Evolutionary conservation across 768 basidiomycete species (phyloP), one percentile per base, ranked within the genome.

Genomic region (Tricholomella constricta): DNA sequence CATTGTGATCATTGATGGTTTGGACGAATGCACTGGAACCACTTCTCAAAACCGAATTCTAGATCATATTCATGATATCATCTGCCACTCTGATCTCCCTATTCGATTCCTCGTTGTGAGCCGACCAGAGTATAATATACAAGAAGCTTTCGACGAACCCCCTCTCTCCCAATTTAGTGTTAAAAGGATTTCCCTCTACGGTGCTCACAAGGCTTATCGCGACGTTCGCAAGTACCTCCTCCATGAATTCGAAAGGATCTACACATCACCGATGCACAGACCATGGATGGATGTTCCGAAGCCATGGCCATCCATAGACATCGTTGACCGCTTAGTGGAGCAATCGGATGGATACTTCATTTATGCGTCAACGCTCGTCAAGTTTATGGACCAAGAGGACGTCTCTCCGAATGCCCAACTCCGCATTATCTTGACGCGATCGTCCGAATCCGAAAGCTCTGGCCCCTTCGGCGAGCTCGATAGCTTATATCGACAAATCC

Each of bases 321-420:
- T 32, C 4, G 4, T 55, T 6, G 34, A 48, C 17, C n/a, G 32
- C 3, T 15, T 52, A 6, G 50, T 48, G 0, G 3, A 52, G 15
- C 54, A 26, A n/a, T 47, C 57, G 15, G 48, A 25, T 1, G 51
- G 57, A 22, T 38, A 51, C 22, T 59, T 49, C 17, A 52, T 59
- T 15, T 59, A 59, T 45, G 57, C 54, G 2, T 34, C 57, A 6
- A 48, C 43, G 5, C 17, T 52, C 5, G 15, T 52, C 17, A 46
- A 27, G 9, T 49, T 34, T 31, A 31, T 54, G 19, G 50, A 49
- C 19, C 7, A 52, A 12, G 54, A 52, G 41, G 25, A 43, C 23
- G 42, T 32, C 17, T 48, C 29, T n/a, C 36, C 42, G 14, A 2
- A 26, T 2, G 25, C 15, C 2, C 23, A 22, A 22, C 12, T 45